Evolutionary conservation across 2,329 filamentous ascomycete genomes (phyloP), one percentile per base, ranked within the genome.

Genomic region (Fusarium devonianum): DNA sequence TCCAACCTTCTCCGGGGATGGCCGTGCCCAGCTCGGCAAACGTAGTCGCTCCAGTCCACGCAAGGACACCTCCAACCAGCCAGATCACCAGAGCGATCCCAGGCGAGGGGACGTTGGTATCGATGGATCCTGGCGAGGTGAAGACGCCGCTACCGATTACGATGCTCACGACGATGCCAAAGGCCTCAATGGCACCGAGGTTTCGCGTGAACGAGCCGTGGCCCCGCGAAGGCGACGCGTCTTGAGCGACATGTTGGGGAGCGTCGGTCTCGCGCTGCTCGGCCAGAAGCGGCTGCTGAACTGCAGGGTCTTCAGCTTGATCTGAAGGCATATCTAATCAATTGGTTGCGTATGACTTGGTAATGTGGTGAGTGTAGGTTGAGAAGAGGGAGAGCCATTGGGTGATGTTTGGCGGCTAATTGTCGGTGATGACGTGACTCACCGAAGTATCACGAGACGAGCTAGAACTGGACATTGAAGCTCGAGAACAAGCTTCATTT

Each of bases 81-180:
- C 84, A 87, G 7, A 86, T 77, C 2, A 82, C 60, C 25, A 87
- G 61, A 2, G 83, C 81, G 2, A 74, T 72, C 7, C 81, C 83
- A 0, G 84, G 83, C 0, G 84, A 86, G 0, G 83, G 82, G 3
- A 86, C 82, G 56, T 86, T 85, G 12, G 78, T 78, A 60, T 86
- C 83, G 49, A 87, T 83, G 9, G 82, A 77, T 0, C 83, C 82
- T 0, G 84, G 84, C 2, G 83, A 86, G 0, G 84, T 85, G 58
- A 87, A 87, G 13, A 87, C 80, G 23, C 84, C 84, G 41, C 80
- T 83, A 7, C 84, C 84, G 36, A 87, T 85, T 43, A 86, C 83
- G 52, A 86, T 82, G 59, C 81, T 82, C 51, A 86, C 78, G 29
- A 86, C 74, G 35, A 87, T 82, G 16, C 80, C 81, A 54, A 85